Percentiles rank a stretch among this genome's conserved stretches.
Conservation (phyloP, 768 basidiomycete species). For the Suillus spraguei region DNA sequence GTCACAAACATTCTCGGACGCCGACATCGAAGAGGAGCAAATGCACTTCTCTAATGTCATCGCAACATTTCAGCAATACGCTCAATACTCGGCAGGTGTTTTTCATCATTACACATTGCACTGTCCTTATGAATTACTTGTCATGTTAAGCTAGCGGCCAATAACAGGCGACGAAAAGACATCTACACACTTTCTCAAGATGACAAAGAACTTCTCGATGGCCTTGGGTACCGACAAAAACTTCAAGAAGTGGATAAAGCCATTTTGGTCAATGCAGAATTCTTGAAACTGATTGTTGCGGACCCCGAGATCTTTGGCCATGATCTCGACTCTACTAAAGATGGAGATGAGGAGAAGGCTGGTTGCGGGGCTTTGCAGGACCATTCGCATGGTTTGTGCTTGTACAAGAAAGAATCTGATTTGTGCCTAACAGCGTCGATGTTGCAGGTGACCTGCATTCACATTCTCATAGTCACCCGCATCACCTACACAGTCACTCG, state of each 20-base stretch:
- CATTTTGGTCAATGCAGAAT: constrained; percentile 78
- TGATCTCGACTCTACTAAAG: constrained; percentile 29
- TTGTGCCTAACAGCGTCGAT: constrained; percentile 6
- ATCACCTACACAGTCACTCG: constrained; percentile 38
- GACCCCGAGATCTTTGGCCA: constrained; percentile 83
- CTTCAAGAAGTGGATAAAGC: constrained; percentile 79
- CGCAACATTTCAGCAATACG: constrained; percentile 74
- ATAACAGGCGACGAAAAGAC: constrained; percentile 75
- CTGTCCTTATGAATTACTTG: background rate
- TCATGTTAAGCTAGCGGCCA: constrained; percentile 50
- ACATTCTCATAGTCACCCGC: constrained; percentile 39
- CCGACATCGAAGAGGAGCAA: constrained; percentile 57
- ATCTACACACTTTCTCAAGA: constrained; percentile 66
- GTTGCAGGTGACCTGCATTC: constrained; percentile 27
- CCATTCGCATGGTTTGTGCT: constrained; percentile 11
- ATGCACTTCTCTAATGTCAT: constrained; percentile 77
- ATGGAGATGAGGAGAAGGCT: constrained; percentile 28
- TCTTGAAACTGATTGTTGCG: constrained; percentile 72
- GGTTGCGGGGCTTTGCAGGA: background rate
- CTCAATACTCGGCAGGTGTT: constrained; percentile 62
- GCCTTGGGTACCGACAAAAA: constrained; percentile 77
- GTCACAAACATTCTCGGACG: constrained; percentile 31
- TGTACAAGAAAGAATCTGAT: constrained; percentile 9
- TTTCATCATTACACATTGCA: constrained; percentile 24
- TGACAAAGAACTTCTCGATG: constrained; percentile 70